phyloP scores from a whole-genome alignment of 1,139 yeast species.

The Lodderomyces pseudojiufengensis region DNA sequence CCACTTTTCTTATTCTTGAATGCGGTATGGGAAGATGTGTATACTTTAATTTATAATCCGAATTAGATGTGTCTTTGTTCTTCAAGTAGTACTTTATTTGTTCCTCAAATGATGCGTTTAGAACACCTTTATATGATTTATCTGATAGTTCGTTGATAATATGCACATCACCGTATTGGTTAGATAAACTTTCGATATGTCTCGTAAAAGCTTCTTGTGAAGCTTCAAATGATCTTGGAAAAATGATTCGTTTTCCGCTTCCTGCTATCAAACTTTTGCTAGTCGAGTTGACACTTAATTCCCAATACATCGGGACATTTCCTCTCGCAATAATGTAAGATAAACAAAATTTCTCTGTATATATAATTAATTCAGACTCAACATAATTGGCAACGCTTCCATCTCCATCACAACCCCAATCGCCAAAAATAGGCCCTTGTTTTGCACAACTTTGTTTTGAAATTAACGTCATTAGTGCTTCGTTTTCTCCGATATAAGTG shows the following conservation, averaged over 20 bases:
- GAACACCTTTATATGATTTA: slow-evolving; percentile 33
- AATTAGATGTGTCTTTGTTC: slow-evolving; percentile 8
- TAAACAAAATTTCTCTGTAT: slow-evolving; percentile 49
- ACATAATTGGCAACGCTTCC: slow-evolving; percentile 65
- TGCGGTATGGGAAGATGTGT: slow-evolving; percentile 35
- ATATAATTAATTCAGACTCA: slow-evolving; percentile 63
- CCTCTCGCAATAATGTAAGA: slow-evolving; percentile 63
- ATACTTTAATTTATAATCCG: slow-evolving; percentile 20
- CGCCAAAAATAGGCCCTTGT: slow-evolving; percentile 60
- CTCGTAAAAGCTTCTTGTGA: slow-evolving; percentile 61
- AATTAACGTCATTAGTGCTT: slow-evolving; percentile 55
- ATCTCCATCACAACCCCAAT: slow-evolving; percentile 68
- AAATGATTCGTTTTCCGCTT: slow-evolving; percentile 42
- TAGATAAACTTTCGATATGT: slow-evolving; percentile 55
- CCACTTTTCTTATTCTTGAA: slow-evolving; percentile 32
- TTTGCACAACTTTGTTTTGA: slow-evolving; percentile 64
- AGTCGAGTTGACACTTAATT: slow-evolving; percentile 44
- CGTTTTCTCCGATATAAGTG: slow-evolving; percentile 31
- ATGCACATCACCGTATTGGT: slow-evolving; percentile 63
- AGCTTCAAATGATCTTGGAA: slow-evolving; percentile 59
- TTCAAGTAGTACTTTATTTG: slow-evolving; percentile 29
- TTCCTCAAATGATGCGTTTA: slow-evolving; percentile 27
- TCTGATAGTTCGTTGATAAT: slow-evolving; percentile 50
- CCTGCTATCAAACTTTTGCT: slow-evolving; percentile 39
- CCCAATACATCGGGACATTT: slow-evolving; percentile 68